phyloP scores from a whole-genome alignment of 164 flowering plant species.

The Tetrastigma voinierianum region DNA sequence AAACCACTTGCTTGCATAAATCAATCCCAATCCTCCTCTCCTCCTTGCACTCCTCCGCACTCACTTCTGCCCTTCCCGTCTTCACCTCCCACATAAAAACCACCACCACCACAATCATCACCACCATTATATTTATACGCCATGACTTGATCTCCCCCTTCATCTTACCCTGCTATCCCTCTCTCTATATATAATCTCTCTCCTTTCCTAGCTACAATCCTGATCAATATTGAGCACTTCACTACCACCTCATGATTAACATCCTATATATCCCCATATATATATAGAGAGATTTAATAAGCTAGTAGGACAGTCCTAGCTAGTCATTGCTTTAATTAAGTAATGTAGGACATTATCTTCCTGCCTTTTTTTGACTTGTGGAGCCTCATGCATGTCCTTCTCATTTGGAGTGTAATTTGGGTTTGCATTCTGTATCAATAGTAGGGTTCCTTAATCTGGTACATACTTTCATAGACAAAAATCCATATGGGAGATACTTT shows the following conservation, averaged over 20 bases:
- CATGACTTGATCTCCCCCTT: not conserved
- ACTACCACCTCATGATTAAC: no score
- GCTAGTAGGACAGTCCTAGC: no score
- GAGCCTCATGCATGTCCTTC: no score
- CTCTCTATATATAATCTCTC: constrained; percentile 36
- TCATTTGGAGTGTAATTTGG: no score
- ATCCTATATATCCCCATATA: constrained; percentile 19
- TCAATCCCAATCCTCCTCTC: constrained; percentile 17
- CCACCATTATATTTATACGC: not conserved
- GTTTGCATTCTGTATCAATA: no score
- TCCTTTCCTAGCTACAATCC: not conserved
- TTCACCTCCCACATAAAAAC: constrained; percentile 13
- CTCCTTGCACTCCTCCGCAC: constrained; percentile 18
- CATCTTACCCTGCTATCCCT: not conserved
- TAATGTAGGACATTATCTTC: no score
- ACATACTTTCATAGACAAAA: no score
- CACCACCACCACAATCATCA: constrained; percentile 2
- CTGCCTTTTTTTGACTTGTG: not conserved
- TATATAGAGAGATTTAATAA: no score
- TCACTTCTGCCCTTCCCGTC: constrained; percentile 4
- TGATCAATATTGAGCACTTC: no score
- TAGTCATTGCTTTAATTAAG: no score
- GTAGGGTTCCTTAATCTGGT: no score
- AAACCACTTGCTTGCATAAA: constrained; percentile 22
- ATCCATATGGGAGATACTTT: no score